A percentile compares a stretch with the other conserved stretches of the same genome.
phyloP scores from a whole-genome alignment of 176 grass and related monocot genomes.

The Triticum monococcum region DNA sequence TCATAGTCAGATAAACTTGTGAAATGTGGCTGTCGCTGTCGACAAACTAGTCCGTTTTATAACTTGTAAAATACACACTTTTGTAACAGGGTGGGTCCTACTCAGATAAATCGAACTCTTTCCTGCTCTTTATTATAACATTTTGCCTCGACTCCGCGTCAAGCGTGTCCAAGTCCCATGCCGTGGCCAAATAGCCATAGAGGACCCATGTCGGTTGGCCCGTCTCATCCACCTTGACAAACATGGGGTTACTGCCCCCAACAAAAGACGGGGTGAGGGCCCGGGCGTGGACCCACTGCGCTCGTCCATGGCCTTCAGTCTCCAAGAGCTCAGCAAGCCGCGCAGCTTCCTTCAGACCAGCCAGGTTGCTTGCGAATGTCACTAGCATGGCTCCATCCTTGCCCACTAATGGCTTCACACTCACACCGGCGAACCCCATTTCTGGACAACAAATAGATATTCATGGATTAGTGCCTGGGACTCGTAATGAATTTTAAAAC shows the following conservation, averaged over 20 bases:
- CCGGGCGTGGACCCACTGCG: slow-evolving; percentile 37
- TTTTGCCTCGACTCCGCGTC: slow-evolving; percentile 60
- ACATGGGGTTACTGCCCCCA: slow-evolving; percentile 41
- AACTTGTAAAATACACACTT: slow-evolving; percentile 22
- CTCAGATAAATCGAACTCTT: slow-evolving; percentile 64
- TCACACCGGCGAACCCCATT: slow-evolving; percentile 59
- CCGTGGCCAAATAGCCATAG: slow-evolving; percentile 80
- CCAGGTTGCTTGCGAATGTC: slow-evolving; percentile 59
- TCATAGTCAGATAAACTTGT: not conserved
- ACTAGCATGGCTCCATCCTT: slow-evolving; percentile 72
- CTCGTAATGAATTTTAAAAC: not conserved
- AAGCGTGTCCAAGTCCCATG: slow-evolving; percentile 69
- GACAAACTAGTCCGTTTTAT: not conserved
- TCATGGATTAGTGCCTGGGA: not conserved
- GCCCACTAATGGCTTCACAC: slow-evolving; percentile 55
- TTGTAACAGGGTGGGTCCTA: slow-evolving; percentile 13
- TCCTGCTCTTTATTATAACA: slow-evolving; percentile 69
- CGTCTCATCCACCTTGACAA: slow-evolving; percentile 59
- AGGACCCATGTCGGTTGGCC: slow-evolving; percentile 66
- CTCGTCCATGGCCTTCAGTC: slow-evolving; percentile 49
- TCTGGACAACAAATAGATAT: slow-evolving; percentile 39
- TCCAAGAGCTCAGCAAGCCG: slow-evolving; percentile 62
- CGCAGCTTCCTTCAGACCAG: slow-evolving; percentile 69
- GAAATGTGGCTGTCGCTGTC: not conserved
- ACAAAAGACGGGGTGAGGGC: slow-evolving; percentile 20